Percentiles rank a stretch among this genome's conserved stretches.
These are phyloP conservation scores for Pythium sp. DNA, from an alignment of 352 stramenopile genomes.

Conservation along the genomic window DNA sequence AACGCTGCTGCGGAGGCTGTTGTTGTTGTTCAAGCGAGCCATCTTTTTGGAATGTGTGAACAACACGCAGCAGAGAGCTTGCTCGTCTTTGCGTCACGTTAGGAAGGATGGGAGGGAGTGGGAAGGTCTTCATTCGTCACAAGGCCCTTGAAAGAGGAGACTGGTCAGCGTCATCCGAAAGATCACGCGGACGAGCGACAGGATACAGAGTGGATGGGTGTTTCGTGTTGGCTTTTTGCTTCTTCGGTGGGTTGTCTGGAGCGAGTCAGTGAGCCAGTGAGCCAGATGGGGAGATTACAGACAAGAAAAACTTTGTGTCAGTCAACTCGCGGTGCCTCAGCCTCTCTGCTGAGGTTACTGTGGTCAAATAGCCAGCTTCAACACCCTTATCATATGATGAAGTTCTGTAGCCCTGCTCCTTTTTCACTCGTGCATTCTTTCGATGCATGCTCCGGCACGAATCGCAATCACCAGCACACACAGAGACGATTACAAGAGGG, in stretches of 20 bases:
- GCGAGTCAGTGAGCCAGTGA: neutral
- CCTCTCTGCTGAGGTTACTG: neutral
- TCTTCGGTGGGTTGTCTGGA: neutral
- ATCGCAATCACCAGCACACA: neutral
- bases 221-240: no score
- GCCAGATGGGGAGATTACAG: neutral
- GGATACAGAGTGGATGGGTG: no score
- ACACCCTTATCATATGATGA: neutral
- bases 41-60: neutral
- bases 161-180: neutral
- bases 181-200: neutral
- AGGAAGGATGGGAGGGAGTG: neutral
- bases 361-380: neutral
- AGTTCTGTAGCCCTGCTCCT: neutral
- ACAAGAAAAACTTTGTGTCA: neutral
- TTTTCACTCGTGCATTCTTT: neutral
- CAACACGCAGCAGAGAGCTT: neutral
- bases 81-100: no score
- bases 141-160: neutral
- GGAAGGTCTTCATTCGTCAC: neutral
- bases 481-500: neutral
- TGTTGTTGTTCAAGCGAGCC: neutral
- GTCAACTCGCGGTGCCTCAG: slow-evolving; percentile 4
- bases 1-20: neutral
- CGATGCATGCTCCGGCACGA: no score